Base-by-base conservation (phyloP, 2,329 filamentous ascomycete species). In the Pestalotiopsis sp. region DNA sequence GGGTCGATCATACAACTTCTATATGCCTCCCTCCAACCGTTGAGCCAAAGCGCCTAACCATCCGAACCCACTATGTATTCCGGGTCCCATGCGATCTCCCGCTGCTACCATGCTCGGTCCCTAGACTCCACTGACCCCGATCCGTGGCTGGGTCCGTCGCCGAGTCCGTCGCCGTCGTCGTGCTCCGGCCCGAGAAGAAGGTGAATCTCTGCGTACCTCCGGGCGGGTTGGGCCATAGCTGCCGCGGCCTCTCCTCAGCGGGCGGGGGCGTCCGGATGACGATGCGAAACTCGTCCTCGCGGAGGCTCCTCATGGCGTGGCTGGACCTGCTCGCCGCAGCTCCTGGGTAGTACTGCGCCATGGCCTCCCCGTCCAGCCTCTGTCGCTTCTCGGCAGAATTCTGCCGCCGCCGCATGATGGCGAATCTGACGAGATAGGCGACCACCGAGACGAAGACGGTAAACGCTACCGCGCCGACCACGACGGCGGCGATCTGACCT, bases 101-200 rank as follows among this genome's bases (percentile, higher is more conserved):
- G 20, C 23, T 49, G 27, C 62, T 64, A 14, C 62, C 62, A 27
- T 45, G 17, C 41, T 64, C 62, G 23, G 62, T 64, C 17, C 62
- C 62, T 12, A 49, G 20, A 25, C 62, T 64, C 62, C 62, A 64
- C 27, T 64, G 62, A n/a, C 62, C 62, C 14, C 41, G 17, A 9
- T 64, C 62, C 20, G 62, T 64, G 3, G 62, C 20, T 13, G 62
- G 25, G 9, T 64, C 62, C 4, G 27, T 39, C 20, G 62, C 20
- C 39, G 62, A 49, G 3, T 64, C 62, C 4, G 27, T 39, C 12
- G 38, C 62, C 14, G 62, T 64, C 7, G 62, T 64, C 27, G 62
- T 64, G 41, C 62, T 64, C 23, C 62, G 38, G 41, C 62, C 62
- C n/a, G 62, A 64, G 23, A 64, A 64, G 39, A 64, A 64, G 20